These are phyloP conservation scores for Monilinia polystroma DNA, from an alignment of 2,329 filamentous ascomycete genomes.

Conservation along the genomic window DNA sequence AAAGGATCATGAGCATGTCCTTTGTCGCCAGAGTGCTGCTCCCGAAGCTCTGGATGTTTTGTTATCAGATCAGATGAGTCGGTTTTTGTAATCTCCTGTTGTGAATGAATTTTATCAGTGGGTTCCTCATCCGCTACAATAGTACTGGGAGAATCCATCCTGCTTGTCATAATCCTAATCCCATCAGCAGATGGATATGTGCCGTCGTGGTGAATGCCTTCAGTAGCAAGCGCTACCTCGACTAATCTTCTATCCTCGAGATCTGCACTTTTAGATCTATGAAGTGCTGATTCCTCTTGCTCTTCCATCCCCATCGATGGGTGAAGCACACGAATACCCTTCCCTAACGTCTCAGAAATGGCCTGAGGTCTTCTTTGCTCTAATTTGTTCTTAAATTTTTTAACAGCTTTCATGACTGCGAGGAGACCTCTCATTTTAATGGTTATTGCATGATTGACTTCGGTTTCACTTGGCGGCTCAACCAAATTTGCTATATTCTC, in stretches of 20 bases:
- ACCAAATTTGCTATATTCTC: slow-evolving; percentile 84
- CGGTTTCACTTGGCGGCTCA: slow-evolving; percentile 82
- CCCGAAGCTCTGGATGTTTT: background rate
- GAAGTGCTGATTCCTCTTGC: slow-evolving; percentile 33
- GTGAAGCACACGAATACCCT: slow-evolving; percentile 54
- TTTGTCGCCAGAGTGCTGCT: slow-evolving; percentile 47
- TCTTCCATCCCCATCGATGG: slow-evolving; percentile 52
- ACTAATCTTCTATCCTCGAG: slow-evolving; percentile 50
- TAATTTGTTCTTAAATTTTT: slow-evolving; percentile 78
- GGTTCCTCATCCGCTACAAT: slow-evolving; percentile 8
- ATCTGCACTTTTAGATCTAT: slow-evolving; percentile 51
- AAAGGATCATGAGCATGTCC: slow-evolving; percentile 64
- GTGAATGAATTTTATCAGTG: background rate
- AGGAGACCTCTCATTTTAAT: slow-evolving; percentile 77
- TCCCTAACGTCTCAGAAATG: slow-evolving; percentile 59
- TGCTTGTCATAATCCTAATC: background rate
- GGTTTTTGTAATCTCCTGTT: slow-evolving; percentile 25
- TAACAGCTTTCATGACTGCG: slow-evolving; percentile 79
- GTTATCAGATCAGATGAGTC: slow-evolving; percentile 21
- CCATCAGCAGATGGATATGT: slow-evolving; percentile 31
- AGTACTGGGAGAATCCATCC: slow-evolving; percentile 26
- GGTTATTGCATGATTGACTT: slow-evolving; percentile 88
- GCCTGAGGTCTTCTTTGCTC: slow-evolving; percentile 52
- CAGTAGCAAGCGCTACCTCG: slow-evolving; percentile 51
- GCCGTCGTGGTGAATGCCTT: slow-evolving; percentile 53